phyloP scores from a whole-genome alignment of 2,329 filamentous ascomycete genomes.

The Arthrinium phaeospermum region DNA sequence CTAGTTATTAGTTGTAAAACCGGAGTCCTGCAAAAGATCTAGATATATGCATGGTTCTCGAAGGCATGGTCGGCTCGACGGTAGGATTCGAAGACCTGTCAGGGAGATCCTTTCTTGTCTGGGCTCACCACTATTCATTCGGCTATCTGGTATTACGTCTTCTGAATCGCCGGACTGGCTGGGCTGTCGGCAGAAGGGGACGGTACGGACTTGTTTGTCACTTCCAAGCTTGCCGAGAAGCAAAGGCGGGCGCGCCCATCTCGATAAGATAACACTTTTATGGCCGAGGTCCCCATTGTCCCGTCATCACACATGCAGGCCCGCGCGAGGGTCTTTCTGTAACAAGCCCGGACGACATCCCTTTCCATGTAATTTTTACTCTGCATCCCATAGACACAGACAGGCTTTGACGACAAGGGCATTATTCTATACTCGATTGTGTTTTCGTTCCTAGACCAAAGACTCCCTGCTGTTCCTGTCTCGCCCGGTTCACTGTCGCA shows the following conservation, averaged over 20 bases:
- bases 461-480: neutral
- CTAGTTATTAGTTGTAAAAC: neutral
- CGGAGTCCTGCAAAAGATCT: neutral
- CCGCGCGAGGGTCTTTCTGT: neutral
- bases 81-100: neutral
- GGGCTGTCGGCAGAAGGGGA: neutral
- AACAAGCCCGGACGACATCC: neutral
- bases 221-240: slow-evolving; percentile 11
- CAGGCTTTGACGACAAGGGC: neutral
- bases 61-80: neutral
- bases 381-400: neutral
- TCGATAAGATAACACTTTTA: slow-evolving; percentile 12
- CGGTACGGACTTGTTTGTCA: neutral
- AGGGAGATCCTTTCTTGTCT: neutral
- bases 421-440: neutral
- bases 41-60: neutral
- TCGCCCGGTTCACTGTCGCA: neutral
- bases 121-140: slow-evolving; percentile 2
- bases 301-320: slow-evolving; percentile 5
- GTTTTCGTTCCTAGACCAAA: neutral
- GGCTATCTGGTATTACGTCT: slow-evolving; percentile 14
- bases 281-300: slow-evolving; percentile 9
- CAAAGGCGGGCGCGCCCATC: neutral
- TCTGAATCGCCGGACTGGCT: neutral
- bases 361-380: neutral